Evolutionary conservation across 208 protist genomes (phyloP).

Genomic region (Crithidia bombi): DNA sequence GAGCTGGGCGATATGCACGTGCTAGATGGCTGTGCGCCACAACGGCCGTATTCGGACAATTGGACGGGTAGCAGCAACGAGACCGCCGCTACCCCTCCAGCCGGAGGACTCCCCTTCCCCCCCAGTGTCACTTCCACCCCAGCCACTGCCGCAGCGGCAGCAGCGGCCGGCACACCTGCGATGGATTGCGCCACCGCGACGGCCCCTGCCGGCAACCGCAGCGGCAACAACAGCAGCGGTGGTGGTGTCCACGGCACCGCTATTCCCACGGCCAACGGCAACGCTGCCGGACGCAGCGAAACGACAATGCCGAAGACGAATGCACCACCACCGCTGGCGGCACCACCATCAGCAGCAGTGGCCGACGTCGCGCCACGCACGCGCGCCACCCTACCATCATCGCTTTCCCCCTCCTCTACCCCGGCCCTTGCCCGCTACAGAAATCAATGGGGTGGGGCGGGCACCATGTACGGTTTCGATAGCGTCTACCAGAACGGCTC

Average conservation of each 20-base stretch:
- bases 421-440: background rate
- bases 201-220: conserved; percentile 3
- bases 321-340: background rate
- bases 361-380: background rate
- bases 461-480: conserved; percentile 50
- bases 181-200: too few relatives aligned
- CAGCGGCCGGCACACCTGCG: background rate
- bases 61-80: conserved; percentile 2
- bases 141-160: background rate
- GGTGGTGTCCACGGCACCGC: too few relatives aligned
- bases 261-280: background rate
- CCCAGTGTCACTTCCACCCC: background rate
- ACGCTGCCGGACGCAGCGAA: background rate
- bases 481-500: conserved; percentile 40
- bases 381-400: background rate
- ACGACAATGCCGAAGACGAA: background rate
- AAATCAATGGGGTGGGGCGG: conserved; percentile 5
- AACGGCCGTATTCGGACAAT: conserved; percentile 14
- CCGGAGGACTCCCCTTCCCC: background rate
- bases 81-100: background rate
- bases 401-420: background rate
- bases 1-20: background rate
- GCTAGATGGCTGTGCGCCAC: background rate
- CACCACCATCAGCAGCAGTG: background rate
- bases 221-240: background rate